Percentiles rank a stretch among this genome's conserved stretches.
Conservation (phyloP, 2,329 filamentous ascomycete species). For the Phialophora tarda region DNA sequence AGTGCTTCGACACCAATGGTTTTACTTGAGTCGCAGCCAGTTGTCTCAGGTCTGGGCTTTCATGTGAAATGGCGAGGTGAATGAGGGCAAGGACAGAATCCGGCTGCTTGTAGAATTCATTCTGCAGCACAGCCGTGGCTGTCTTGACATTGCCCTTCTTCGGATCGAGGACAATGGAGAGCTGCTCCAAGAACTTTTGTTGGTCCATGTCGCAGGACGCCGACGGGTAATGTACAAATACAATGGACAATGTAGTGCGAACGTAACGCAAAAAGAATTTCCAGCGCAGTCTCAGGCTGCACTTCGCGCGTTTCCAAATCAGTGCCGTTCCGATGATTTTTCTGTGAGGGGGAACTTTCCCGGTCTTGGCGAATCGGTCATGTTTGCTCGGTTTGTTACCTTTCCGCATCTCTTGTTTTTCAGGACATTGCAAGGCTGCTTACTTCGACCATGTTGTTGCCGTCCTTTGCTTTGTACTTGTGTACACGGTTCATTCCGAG, state of each 20-base stretch:
- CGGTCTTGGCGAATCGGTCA: background rate
- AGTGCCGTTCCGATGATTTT: background rate
- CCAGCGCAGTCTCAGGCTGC: background rate
- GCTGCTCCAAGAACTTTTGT: conserved; percentile 81
- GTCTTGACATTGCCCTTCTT: conserved; percentile 89
- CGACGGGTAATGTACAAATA: background rate
- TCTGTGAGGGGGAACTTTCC: background rate
- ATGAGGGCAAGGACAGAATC: conserved; percentile 84
- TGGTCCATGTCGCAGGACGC: conserved; percentile 67
- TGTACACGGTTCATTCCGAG: too few relatives aligned
- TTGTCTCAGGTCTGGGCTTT: conserved; percentile 75
- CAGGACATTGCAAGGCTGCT: too few relatives aligned
- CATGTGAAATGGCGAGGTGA: conserved; percentile 83
- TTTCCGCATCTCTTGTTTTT: too few relatives aligned
- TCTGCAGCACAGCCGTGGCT: conserved; percentile 86
- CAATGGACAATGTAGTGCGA: background rate
- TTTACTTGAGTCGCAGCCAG: conserved; percentile 88
- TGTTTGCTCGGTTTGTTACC: too few relatives aligned
- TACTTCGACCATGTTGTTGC: too few relatives aligned
- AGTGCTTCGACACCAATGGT: conserved; percentile 83
- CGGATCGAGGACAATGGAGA: conserved; percentile 79
- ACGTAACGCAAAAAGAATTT: background rate
- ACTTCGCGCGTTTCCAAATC: background rate
- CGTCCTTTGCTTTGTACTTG: too few relatives aligned
- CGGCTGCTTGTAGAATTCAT: conserved; percentile 87